Base-by-base conservation (phyloP, 2,329 filamentous ascomycete species). In the Colletotrichum zoysiae region DNA sequence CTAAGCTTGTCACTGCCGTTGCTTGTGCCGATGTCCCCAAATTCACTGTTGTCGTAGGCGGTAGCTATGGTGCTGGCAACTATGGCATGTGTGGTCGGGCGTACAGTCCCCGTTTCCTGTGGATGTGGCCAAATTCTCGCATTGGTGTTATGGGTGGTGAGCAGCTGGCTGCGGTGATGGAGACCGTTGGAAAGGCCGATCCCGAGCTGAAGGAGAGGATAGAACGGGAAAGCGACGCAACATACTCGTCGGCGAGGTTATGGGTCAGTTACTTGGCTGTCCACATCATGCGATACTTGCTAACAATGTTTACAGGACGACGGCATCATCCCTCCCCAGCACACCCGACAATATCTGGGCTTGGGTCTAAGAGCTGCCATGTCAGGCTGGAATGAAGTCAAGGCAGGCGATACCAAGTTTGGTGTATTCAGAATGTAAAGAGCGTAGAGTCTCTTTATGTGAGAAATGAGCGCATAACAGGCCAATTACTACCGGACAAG, bases 81-180 rank as follows among this genome's bases (percentile, higher is more conserved):
- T 99, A 99, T 80, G 96, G 95, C 77, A 99, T 99, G 96, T 98
- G 94, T 79, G 96, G 96, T 30, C 89, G 96, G 62, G 95, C 96
- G 2, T 99, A 98, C 82, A 90, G 89, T n/a, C 95, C 95, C 0
- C 87, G 95, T 16, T 94, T 98, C 81, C 83, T 98, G 73, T 98
- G 94, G 91, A 97, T 95, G 87, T 99, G 96, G 96, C 96, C 96
- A 51, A 97, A 97, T 77, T 95, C 96, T n/a, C 93, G 93, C 79
- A 94, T 97, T 63, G 94, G 93, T 42, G 95, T 99, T 76, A 99
- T 99, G 96, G 96, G 96, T 26, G 89, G 93, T 51, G 95, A 98
- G 83, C 95, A 98, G 84, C 86, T 99, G 46, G 92, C 92, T 9
- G 89, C 92, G 5, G 96, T 99, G 73, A 98, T 99, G 96, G 93